Percentiles rank a stretch among this genome's conserved stretches.
phyloP scores from a whole-genome alignment of 768 basidiomycete species.

The Leccinum broughii region DNA sequence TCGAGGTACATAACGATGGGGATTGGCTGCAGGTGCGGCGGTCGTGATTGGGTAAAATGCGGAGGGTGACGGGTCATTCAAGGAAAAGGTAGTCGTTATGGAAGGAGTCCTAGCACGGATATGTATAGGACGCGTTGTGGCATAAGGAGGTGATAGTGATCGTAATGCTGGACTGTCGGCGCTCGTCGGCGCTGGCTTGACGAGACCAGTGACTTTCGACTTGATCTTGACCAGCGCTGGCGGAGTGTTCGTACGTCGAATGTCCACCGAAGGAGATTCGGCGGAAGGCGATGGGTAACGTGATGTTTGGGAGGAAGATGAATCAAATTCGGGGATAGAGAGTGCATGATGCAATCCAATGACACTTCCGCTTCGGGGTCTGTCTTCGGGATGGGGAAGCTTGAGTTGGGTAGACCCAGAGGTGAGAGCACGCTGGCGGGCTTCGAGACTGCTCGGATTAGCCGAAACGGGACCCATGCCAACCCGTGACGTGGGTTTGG shows the following conservation, averaged over 20 bases:
- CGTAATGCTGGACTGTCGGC: conserved; percentile 38
- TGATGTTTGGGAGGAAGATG: conserved; percentile 14
- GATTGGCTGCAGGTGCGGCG: conserved; percentile 54
- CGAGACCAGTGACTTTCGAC: conserved; percentile 58
- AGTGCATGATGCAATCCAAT: conserved; percentile 27
- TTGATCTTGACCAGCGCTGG: conserved; percentile 45
- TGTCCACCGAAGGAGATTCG: conserved; percentile 14
- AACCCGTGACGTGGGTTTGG: conserved; percentile 34
- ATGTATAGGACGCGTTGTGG: conserved; percentile 32
- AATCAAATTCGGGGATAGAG: conserved; percentile 24
- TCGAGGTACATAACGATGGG: conserved; percentile 50
- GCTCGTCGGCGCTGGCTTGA: conserved; percentile 31
- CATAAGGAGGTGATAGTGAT: conserved; percentile 35
- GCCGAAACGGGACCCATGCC: conserved; percentile 10
- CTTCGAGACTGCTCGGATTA: conserved; percentile 18
- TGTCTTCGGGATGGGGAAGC: conserved; percentile 33
- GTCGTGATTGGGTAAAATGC: conserved; percentile 60
- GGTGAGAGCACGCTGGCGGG: conserved; percentile 35
- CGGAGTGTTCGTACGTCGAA: conserved; percentile 16
- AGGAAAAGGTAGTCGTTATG: conserved; percentile 28
- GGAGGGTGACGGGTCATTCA: conserved; percentile 29
- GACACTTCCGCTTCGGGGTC: conserved; percentile 33
- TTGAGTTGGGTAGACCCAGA: conserved; percentile 24
- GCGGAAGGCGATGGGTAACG: conserved; percentile 19
- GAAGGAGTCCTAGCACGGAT: conserved; percentile 31